A percentile compares a stretch with the other conserved stretches of the same genome.
Evolutionary conservation across 345 rosid species (phyloP).

Genomic region (Ricinus communis): DNA sequence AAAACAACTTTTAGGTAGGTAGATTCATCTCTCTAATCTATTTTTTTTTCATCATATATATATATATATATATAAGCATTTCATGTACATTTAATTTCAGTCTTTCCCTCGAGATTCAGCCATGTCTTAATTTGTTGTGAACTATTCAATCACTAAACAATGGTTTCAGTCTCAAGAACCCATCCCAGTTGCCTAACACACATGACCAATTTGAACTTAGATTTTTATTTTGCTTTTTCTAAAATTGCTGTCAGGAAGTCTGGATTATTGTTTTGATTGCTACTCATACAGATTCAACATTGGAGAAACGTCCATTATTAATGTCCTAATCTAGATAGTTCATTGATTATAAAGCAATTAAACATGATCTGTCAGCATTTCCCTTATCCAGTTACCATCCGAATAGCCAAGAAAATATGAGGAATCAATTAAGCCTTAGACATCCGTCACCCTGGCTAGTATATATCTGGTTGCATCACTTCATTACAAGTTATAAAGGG

Average conservation of each 20-base stretch:
- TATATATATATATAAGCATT: too few species aligned
- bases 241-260: not conserved
- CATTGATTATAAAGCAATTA: slow-evolving; percentile 20
- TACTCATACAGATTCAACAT: slow-evolving; percentile 6
- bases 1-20: too few species aligned
- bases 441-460: slow-evolving; percentile 19
- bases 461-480: slow-evolving; percentile 17
- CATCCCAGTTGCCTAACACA: not conserved
- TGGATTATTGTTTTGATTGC: slow-evolving; percentile 4
- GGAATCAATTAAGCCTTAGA: not conserved
- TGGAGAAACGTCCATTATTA: not conserved
- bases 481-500: slow-evolving; percentile 19
- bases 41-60: too few species aligned
- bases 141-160: not conserved
- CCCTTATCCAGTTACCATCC: slow-evolving; percentile 10
- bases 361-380: not conserved
- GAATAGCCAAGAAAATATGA: slow-evolving; percentile 6
- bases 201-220: not conserved
- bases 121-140: too few species aligned
- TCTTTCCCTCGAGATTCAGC: too few species aligned
- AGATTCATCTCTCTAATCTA: too few species aligned
- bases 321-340: not conserved
- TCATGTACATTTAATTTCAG: too few species aligned
- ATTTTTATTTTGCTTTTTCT: not conserved
- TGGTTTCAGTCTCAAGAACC: not conserved